A percentile compares a stretch with the other conserved stretches of the same genome.
Conservation (phyloP, 305 asterid species). For the Coffea humblotiana region DNA sequence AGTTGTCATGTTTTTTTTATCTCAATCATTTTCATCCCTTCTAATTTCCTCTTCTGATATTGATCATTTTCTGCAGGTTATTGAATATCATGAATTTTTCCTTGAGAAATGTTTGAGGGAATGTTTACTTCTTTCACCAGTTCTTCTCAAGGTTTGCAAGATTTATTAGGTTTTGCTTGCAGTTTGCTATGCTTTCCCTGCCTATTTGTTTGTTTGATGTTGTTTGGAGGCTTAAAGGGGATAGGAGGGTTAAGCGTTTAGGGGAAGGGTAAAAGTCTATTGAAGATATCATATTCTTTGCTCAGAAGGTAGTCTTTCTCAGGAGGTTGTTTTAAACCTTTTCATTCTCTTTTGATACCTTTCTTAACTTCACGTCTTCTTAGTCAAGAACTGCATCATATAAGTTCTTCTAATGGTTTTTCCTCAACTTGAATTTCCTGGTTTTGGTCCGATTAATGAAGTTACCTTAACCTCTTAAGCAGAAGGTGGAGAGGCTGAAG, state of each 20-base stretch:
- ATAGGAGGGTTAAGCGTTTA: not conserved
- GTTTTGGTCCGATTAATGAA: conserved; percentile 16
- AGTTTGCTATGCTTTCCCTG: not conserved
- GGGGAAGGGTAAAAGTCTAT: not conserved
- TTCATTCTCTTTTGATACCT: not conserved
- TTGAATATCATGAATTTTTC: conserved; percentile 87
- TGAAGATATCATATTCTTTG: not conserved
- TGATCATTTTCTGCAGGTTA: conserved; percentile 57
- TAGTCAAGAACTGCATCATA: not conserved
- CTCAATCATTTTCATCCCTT: too few relatives aligned
- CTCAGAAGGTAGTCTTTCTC: too few relatives aligned
- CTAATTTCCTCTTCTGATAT: too few relatives aligned
- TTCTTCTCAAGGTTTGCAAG: conserved; percentile 77
- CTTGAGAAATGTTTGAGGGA: conserved; percentile 94
- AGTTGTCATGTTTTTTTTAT: not conserved
- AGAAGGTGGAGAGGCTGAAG: conserved; percentile 94
- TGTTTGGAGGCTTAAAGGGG: not conserved
- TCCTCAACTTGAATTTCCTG: not conserved
- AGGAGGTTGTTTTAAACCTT: too few relatives aligned
- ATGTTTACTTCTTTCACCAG: conserved; percentile 90
- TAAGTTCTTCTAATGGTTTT: not conserved
- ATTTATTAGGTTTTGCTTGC: conserved; percentile 8
- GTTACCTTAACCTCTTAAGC: conserved; percentile 25
- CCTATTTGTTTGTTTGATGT: not conserved
- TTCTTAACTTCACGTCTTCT: not conserved